These are phyloP conservation scores for Lablab purpureus DNA, from an alignment of 306 rosid genomes.

Conservation along the genomic window DNA sequence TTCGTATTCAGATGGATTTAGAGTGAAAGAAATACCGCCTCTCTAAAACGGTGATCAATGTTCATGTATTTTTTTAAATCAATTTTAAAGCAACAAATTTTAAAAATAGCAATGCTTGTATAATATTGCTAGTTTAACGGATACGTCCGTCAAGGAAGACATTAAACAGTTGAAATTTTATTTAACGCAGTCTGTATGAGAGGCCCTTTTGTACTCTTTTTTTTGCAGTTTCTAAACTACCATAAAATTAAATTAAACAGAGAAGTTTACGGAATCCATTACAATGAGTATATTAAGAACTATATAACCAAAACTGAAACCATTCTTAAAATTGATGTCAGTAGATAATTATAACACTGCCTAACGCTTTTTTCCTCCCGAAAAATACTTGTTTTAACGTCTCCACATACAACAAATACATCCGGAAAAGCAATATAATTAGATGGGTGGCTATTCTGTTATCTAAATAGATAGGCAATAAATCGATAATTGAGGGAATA, in stretches of 20 bases:
- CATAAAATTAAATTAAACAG: neutral
- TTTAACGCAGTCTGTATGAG: neutral
- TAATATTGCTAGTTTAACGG: neutral
- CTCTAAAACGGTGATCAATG: no score
- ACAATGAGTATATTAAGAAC: neutral
- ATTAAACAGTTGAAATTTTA: neutral
- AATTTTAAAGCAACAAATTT: neutral
- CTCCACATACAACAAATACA: neutral
- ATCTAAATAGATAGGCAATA: neutral
- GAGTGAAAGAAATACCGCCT: neutral
- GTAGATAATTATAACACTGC: neutral
- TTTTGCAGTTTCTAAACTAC: no score
- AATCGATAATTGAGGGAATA: neutral
- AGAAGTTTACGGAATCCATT: neutral
- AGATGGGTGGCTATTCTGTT: neutral
- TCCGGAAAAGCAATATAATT: neutral
- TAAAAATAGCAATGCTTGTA: no score
- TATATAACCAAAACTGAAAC: neutral
- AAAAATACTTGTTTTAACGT: neutral
- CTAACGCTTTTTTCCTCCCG: neutral
- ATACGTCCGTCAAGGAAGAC: neutral
- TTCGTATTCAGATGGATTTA: neutral
- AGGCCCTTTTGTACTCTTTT: no score
- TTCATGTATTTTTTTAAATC: neutral
- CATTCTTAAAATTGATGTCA: neutral